Evolutionary conservation across 2,329 filamentous ascomycete genomes (phyloP).

Genomic region (Celoporthe dispersa): DNA sequence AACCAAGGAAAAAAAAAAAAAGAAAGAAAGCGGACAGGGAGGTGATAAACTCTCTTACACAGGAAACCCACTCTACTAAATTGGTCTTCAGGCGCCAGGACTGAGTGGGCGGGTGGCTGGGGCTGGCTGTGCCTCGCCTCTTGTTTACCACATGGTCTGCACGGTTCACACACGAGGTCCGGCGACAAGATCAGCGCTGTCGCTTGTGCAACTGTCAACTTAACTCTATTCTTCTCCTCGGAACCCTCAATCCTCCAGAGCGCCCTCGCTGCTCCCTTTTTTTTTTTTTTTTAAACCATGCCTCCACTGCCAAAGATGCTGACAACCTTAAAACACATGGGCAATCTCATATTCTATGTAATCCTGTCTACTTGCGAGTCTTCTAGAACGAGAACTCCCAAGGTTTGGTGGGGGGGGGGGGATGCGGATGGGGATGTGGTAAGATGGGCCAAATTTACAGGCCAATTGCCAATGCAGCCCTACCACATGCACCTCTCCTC

Average conservation of each 20-base stretch:
- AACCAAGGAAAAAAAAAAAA: too few relatives aligned
- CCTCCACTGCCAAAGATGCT: too few relatives aligned
- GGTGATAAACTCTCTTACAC: background rate
- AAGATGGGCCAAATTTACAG: background rate
- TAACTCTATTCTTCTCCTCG: background rate
- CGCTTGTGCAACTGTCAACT: background rate
- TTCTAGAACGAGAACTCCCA: background rate
- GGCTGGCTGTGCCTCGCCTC: background rate
- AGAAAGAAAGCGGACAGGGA: too few relatives aligned
- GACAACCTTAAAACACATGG: background rate
- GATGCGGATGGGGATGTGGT: background rate
- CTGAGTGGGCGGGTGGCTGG: background rate
- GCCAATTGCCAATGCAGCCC: conserved; percentile 2
- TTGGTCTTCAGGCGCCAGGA: background rate
- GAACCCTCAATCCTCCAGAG: too few relatives aligned
- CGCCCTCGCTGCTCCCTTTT: too few relatives aligned
- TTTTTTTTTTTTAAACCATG: too few relatives aligned
- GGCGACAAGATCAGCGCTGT: conserved; percentile 1
- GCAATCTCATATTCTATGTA: background rate
- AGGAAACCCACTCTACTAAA: background rate
- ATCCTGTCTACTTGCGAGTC: background rate
- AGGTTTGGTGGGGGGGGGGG: background rate
- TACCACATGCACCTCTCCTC: conserved; percentile 3
- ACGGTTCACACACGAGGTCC: background rate
- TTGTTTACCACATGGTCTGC: background rate